These are phyloP conservation scores for Boletus rubescentipes DNA, from an alignment of 768 basidiomycete genomes.

Conservation along the genomic window DNA sequence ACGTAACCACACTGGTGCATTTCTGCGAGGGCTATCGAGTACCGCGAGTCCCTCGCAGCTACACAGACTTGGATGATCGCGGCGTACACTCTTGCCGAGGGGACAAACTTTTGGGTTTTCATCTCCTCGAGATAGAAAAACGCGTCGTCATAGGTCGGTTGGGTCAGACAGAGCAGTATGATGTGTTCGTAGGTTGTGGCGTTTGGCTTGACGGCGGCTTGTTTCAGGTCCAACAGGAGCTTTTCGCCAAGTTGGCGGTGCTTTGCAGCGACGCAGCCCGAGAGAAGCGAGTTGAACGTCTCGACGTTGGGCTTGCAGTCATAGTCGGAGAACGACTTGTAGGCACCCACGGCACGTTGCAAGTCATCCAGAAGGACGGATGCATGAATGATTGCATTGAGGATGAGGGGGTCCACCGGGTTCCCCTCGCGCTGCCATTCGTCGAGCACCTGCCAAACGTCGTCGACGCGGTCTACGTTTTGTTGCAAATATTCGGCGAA, in stretches of 20 bases:
- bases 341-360: constrained; percentile 75
- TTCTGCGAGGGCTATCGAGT: constrained; percentile 65
- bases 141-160: constrained; percentile 77
- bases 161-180: constrained; percentile 68
- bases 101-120: constrained; percentile 63
- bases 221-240: constrained; percentile 65
- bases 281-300: constrained; percentile 69
- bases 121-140: constrained; percentile 90
- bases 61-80: constrained; percentile 60
- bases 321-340: constrained; percentile 60
- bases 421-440: constrained; percentile 54
- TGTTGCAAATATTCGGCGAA: constrained; percentile 49
- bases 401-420: constrained; percentile 52
- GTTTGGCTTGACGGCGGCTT: constrained; percentile 53
- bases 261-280: constrained; percentile 56
- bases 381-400: constrained; percentile 69
- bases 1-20: constrained; percentile 61
- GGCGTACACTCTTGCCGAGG: constrained; percentile 56
- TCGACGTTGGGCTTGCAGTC: constrained; percentile 54
- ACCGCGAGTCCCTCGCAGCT: constrained; percentile 55
- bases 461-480: constrained; percentile 56
- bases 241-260: constrained; percentile 70
- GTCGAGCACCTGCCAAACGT: constrained; percentile 62
- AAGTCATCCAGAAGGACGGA: constrained; percentile 61
- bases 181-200: constrained; percentile 63